Conservation (phyloP, 495 filamentous ascomycete genomes). For the Rhypophila decipiens region DNA sequence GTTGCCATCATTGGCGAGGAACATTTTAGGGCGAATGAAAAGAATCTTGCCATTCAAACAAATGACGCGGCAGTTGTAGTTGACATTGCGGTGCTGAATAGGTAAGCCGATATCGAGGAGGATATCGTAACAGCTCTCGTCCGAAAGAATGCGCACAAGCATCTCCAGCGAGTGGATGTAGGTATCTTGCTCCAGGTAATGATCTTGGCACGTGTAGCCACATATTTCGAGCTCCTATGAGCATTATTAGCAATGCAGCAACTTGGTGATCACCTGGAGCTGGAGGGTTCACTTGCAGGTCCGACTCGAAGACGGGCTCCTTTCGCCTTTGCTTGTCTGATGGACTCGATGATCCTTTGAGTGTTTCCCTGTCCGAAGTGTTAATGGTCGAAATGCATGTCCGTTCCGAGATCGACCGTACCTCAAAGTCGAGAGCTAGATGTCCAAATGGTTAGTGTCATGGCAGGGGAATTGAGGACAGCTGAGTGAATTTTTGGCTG, state of each 20-base stretch:
- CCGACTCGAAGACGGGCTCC: conserved; percentile 71
- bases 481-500: no score
- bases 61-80: conserved; percentile 72
- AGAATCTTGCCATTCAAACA: conserved; percentile 60
- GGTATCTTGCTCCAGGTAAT: conserved; percentile 57
- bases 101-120: conserved; percentile 73
- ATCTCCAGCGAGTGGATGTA: conserved; percentile 70
- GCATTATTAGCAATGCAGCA: background rate
- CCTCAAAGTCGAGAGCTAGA: conserved; percentile 62
- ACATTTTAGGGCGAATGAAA: conserved; percentile 43
- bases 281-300: conserved; percentile 33
- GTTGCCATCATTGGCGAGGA: conserved; percentile 71
- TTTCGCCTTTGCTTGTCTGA: conserved; percentile 61
- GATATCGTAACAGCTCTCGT: conserved; percentile 65
- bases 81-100: conserved; percentile 57
- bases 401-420: background rate
- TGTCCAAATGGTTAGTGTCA: no score
- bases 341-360: conserved; percentile 67
- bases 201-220: conserved; percentile 65
- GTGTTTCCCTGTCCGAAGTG: conserved; percentile 69
- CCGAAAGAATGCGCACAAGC: conserved; percentile 55
- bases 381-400: conserved; percentile 45
- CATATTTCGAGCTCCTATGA: conserved; percentile 32
- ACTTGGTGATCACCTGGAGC: background rate
- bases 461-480: no score